Evolutionary conservation across 768 basidiomycete genomes (phyloP).

Genomic region (Mrakia gelida): DNA sequence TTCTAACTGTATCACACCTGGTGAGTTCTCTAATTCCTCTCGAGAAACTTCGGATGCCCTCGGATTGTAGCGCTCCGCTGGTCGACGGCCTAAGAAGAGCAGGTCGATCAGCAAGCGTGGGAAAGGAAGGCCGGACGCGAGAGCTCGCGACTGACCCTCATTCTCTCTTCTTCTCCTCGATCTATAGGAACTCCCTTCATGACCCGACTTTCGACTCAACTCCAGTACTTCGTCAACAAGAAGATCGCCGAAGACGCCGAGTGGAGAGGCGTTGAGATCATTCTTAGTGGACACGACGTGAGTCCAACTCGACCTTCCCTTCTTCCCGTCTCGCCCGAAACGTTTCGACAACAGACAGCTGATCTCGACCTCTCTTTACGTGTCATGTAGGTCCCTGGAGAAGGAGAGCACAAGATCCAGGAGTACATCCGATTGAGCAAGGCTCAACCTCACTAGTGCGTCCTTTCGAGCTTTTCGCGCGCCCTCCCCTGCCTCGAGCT

Average conservation of each 20-base stretch:
- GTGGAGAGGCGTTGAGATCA: constrained; percentile 87
- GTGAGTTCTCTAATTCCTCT: constrained; percentile 52
- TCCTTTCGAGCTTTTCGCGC: background rate
- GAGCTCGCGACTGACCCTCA: background rate
- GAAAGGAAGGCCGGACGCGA: background rate
- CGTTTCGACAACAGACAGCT: background rate
- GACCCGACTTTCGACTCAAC: constrained; percentile 81
- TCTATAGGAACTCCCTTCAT: constrained; percentile 84
- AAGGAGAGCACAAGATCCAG: constrained; percentile 99
- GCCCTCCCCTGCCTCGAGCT: background rate
- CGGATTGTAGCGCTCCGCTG: too few relatives aligned
- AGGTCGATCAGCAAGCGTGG: background rate
- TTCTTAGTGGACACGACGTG: constrained; percentile 90
- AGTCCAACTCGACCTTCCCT: constrained; percentile 24
- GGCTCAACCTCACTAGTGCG: constrained; percentile 79
- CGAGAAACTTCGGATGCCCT: too few relatives aligned
- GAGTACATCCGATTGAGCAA: constrained; percentile 93
- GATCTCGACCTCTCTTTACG: background rate
- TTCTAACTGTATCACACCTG: constrained; percentile 97
- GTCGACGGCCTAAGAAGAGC: background rate
- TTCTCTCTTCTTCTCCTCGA: background rate
- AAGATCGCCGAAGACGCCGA: constrained; percentile 95
- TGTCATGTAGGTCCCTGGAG: constrained; percentile 64
- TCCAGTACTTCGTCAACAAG: constrained; percentile 95
- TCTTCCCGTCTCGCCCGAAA: background rate